Evolutionary conservation across 2,329 filamentous ascomycete species (phyloP).

Genomic region (Penicillium sp.): DNA sequence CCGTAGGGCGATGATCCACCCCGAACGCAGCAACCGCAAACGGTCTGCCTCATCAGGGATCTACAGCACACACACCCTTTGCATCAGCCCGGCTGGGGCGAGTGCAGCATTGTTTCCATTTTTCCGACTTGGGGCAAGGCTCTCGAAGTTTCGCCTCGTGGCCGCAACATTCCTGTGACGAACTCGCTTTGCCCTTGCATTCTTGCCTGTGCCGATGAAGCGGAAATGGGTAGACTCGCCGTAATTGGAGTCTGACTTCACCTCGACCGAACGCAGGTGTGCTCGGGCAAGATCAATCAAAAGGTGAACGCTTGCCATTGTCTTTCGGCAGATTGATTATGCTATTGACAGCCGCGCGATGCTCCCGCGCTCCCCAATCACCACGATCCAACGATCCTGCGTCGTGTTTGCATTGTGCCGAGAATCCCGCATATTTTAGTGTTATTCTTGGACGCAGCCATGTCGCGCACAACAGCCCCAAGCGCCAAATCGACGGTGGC

Average conservation of each 20-base stretch:
- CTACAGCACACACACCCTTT: not conserved
- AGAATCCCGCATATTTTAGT: constrained; percentile 8
- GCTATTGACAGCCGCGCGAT: too few species aligned
- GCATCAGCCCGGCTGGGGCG: not conserved
- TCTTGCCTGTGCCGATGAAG: constrained; percentile 12
- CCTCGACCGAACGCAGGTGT: constrained; percentile 7
- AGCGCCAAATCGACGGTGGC: constrained; percentile 32
- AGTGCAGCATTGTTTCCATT: constrained; percentile 13
- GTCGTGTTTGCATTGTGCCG: not conserved
- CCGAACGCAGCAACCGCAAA: constrained; percentile 18
- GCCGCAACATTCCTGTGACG: constrained; percentile 22
- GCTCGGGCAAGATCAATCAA: constrained; percentile 5
- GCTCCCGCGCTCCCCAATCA: too few species aligned
- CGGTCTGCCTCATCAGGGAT: constrained; percentile 11
- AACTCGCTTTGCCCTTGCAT: constrained; percentile 21
- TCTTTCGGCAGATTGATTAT: too few species aligned
- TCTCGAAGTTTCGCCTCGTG: constrained; percentile 16
- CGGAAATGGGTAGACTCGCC: constrained; percentile 7
- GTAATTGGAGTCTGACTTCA: constrained; percentile 5
- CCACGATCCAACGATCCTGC: constrained; percentile 4
- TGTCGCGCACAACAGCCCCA: constrained; percentile 21
- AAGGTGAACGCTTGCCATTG: constrained; percentile 2
- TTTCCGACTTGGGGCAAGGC: constrained; percentile 1
- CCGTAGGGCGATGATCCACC: constrained; percentile 1
- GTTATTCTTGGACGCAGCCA: constrained; percentile 1